Conservation (phyloP, 495 filamentous ascomycete species). For the Arthonia radiata region DNA sequence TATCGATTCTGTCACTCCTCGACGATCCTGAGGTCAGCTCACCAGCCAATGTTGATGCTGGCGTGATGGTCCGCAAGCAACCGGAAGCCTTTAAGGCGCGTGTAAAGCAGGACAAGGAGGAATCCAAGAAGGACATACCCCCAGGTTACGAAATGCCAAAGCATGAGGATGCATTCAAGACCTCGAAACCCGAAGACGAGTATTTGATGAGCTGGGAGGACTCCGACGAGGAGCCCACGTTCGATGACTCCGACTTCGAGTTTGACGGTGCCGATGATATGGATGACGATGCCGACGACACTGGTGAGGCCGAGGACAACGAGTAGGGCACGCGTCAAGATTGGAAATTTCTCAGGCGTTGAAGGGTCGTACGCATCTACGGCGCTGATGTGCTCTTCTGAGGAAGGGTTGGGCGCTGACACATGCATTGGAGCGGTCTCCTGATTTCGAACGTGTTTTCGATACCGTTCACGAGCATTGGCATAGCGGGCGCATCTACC, state of each 20-base stretch:
- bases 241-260: slow-evolving; percentile 43
- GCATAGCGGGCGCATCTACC: too few species aligned
- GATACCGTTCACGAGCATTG: too few species aligned
- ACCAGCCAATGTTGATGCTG: slow-evolving; percentile 85
- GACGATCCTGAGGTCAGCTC: slow-evolving; percentile 85
- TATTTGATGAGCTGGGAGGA: slow-evolving; percentile 55
- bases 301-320: slow-evolving; percentile 27
- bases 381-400: too few species aligned
- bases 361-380: too few species aligned
- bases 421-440: too few species aligned
- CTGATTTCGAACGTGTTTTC: too few species aligned
- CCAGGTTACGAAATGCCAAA: slow-evolving; percentile 63
- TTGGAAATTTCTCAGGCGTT: too few species aligned
- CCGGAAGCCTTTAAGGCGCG: slow-evolving; percentile 38
- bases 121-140: slow-evolving; percentile 57
- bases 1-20: slow-evolving; percentile 77
- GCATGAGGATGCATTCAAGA: slow-evolving; percentile 31
- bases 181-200: slow-evolving; percentile 47
- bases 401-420: too few species aligned
- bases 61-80: slow-evolving; percentile 57
- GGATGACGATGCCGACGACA: slow-evolving; percentile 30
- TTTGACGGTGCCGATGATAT: slow-evolving; percentile 48
- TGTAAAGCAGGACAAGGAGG: slow-evolving; percentile 45
- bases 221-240: slow-evolving; percentile 42
- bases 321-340: too few species aligned